Base-by-base conservation (phyloP, 305 asterid genomes). In the Stenogyne calaminthoides region DNA sequence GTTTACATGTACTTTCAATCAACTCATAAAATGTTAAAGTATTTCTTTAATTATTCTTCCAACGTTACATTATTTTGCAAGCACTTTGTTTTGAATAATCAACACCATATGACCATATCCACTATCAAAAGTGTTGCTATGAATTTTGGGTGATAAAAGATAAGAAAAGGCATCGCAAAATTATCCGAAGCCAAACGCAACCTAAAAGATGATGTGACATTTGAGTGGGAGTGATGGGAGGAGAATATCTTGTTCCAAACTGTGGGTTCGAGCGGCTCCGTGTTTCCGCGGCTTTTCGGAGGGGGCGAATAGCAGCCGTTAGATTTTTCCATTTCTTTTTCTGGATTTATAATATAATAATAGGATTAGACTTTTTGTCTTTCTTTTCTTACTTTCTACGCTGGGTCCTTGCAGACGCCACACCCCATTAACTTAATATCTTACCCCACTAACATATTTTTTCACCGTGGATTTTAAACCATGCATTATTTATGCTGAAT, bases 201-300 rank as follows among this genome's bases (percentile, higher is more conserved):
- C 78, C 27, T 75, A 55, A 55, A 57, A 1, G 8, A 61, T 65
- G 78, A 73, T 73, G 77, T 60, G 79, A 77, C 64, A 55, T 57
- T 61, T 55, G 32, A 68, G 75, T 40, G 67, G 73, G 51, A 57
- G 80, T 74, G 73, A 78, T 78, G 79, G 73, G 74, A 76, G 16
- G 49, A 22, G 82, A 77, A 80, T 78, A 77, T 74, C 76, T 80
- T 39, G 77, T 77, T 87, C 91, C 87, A 78, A 81, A 78, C 83
- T 80, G 75, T 79, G 84, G 86, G 87, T 84, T 85, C 86, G 88
- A 79, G 90, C 96, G 83, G 92, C 87, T 86, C 83, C 93, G 88
- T 78, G 75, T 81, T 83, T 84, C 84, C 93, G 86, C 92, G 84
- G 81, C 83, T 80, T 81, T 80, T 61, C 10, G 44, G 62, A 55